Evolutionary conservation across 75 land plant genomes (phyloP).

Genomic region (Selaginella tamariscina): DNA sequence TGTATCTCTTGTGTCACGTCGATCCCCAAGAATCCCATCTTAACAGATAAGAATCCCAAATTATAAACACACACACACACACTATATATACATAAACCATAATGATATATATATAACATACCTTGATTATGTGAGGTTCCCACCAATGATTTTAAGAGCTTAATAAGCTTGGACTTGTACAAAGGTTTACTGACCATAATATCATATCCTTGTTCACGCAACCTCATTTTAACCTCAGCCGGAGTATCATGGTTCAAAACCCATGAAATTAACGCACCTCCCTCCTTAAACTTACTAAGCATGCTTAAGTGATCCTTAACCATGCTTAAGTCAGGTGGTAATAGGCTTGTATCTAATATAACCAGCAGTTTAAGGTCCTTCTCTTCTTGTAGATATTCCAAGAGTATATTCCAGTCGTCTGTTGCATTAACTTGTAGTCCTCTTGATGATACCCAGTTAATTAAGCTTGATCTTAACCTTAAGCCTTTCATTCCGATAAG

Average conservation of each 20-base stretch:
- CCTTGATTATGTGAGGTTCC: slow-evolving; percentile 14
- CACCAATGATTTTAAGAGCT: slow-evolving; percentile 22
- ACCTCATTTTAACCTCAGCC: slow-evolving; percentile 35
- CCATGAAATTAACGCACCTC: slow-evolving; percentile 41
- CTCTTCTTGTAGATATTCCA: slow-evolving; percentile 16
- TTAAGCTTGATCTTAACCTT: slow-evolving; percentile 27
- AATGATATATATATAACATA: too few species aligned
- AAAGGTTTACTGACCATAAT: slow-evolving; percentile 49
- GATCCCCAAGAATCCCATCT: too few species aligned
- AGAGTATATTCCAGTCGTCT: slow-evolving; percentile 50
- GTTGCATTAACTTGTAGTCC: slow-evolving; percentile 36
- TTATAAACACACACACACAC: too few species aligned
- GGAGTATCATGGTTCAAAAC: slow-evolving; percentile 49
- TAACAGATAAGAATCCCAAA: too few species aligned
- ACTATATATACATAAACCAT: too few species aligned
- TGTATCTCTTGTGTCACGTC: too few species aligned
- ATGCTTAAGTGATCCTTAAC: neutral
- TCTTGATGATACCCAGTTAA: slow-evolving; percentile 37
- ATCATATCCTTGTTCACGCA: slow-evolving; percentile 37
- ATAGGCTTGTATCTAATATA: slow-evolving; percentile 10
- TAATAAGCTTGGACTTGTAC: slow-evolving; percentile 49
- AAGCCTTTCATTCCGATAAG: slow-evolving; percentile 49
- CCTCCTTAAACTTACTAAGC: slow-evolving; percentile 9
- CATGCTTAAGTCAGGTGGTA: neutral
- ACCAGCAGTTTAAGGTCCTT: slow-evolving; percentile 13